A percentile compares a stretch with the other conserved stretches of the same genome.
phyloP scores from a whole-genome alignment of 2,329 filamentous ascomycete genomes.

The Cordyceps tenuipes region DNA sequence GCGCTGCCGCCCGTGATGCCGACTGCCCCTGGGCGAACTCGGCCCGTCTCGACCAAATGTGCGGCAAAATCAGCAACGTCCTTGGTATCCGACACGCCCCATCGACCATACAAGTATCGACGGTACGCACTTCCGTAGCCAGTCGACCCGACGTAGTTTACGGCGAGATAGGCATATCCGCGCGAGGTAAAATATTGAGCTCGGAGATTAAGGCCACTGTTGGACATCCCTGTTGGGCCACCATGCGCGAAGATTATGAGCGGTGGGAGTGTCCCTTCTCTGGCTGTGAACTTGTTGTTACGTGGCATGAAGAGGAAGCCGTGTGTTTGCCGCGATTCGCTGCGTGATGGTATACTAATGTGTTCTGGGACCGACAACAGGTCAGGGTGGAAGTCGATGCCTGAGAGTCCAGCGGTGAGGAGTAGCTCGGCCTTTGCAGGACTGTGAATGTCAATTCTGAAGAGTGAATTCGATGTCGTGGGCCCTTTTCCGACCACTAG shows the following conservation, averaged over 20 bases:
- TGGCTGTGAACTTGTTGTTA: conserved; percentile 34
- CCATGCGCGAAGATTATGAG: conserved; percentile 43
- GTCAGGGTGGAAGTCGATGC: conserved; percentile 20
- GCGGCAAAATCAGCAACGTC: conserved; percentile 40
- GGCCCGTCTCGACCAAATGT: conserved; percentile 29
- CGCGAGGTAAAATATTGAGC: conserved; percentile 46
- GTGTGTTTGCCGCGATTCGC: conserved; percentile 26
- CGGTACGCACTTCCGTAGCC: conserved; percentile 44
- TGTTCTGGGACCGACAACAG: conserved; percentile 31
- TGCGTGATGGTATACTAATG: conserved; percentile 23
- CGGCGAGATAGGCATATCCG: conserved; percentile 40
- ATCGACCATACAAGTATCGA: conserved; percentile 38
- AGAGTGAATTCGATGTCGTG: conserved; percentile 24
- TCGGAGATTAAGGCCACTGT: conserved; percentile 34
- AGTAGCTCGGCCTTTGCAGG: conserved; percentile 21
- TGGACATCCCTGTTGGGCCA: conserved; percentile 38
- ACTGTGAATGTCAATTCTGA: conserved; percentile 25
- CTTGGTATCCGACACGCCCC: conserved; percentile 42
- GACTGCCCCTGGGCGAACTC: conserved; percentile 29
- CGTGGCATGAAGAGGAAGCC: conserved; percentile 42
- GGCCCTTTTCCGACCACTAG: conserved; percentile 30
- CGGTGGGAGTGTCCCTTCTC: conserved; percentile 33
- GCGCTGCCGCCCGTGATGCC: conserved; percentile 44
- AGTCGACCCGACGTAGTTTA: conserved; percentile 46
- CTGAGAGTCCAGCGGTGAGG: conserved; percentile 23